These are phyloP conservation scores for Pestalotiopsis sp. DNA, from an alignment of 2,329 filamentous ascomycete genomes.

Conservation along the genomic window DNA sequence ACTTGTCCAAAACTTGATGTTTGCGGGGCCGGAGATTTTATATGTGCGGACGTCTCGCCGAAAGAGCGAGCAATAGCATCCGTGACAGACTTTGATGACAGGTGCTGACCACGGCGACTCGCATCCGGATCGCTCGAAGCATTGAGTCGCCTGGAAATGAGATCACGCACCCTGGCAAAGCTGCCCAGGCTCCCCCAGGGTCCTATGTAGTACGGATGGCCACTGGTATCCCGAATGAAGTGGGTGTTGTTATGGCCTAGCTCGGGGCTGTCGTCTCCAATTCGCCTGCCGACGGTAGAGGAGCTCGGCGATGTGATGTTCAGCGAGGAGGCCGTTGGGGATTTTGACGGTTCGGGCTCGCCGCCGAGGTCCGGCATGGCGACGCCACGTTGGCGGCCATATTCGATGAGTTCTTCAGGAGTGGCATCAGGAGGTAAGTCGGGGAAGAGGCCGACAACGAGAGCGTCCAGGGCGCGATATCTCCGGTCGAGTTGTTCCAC, in stretches of 20 bases:
- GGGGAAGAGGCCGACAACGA: constrained; percentile 43
- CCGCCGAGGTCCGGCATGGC: constrained; percentile 34
- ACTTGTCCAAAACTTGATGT: constrained; percentile 4
- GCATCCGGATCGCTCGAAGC: background rate
- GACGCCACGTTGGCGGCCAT: constrained; percentile 40
- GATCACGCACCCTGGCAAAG: constrained; percentile 23
- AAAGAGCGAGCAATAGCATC: constrained; percentile 12
- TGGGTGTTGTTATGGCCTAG: constrained; percentile 10
- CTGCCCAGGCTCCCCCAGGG: constrained; percentile 24
- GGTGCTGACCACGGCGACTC: background rate
- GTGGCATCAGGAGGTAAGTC: constrained; percentile 37
- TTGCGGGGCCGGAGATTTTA: constrained; percentile 13
- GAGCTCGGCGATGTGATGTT: constrained; percentile 8
- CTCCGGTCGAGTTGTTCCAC: constrained; percentile 46
- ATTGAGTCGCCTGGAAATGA: constrained; percentile 17
- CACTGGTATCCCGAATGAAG: constrained; percentile 23
- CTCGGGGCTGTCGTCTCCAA: constrained; percentile 12
- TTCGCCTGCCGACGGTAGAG: constrained; percentile 1
- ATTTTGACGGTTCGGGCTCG: constrained; percentile 2
- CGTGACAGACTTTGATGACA: constrained; percentile 3
- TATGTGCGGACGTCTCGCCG: constrained; percentile 18
- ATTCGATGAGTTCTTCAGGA: constrained; percentile 39
- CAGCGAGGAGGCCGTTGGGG: background rate
- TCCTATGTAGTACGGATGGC: constrained; percentile 26
- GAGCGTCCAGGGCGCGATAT: constrained; percentile 43